Conservation (phyloP, 208 protist species). For the Acanthamoeba castellanii region DNA sequence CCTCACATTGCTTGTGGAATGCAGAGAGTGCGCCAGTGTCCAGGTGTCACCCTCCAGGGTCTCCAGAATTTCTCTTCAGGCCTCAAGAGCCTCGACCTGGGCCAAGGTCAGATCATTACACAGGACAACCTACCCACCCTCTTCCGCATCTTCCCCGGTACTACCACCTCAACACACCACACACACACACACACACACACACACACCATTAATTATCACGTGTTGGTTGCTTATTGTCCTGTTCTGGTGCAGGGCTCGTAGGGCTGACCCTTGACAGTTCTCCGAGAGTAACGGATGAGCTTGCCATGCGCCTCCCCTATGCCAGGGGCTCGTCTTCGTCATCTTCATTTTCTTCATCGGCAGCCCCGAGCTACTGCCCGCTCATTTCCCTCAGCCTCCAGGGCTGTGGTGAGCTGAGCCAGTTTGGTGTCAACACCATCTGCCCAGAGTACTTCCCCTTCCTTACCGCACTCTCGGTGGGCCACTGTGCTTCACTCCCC, state of each 20-base stretch:
- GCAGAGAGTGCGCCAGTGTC: not conserved
- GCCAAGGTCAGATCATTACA: not conserved
- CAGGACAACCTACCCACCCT: not conserved
- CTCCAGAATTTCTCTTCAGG: not conserved
- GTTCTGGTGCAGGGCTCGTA: not conserved
- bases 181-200: no score
- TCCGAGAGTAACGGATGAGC: not conserved
- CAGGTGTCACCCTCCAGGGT: not conserved
- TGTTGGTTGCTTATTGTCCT: no score
- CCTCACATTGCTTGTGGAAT: not conserved
- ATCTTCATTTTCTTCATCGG: not conserved
- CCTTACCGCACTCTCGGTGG: not conserved
- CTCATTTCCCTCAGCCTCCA: not conserved
- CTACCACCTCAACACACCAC: not conserved
- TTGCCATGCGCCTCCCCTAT: not conserved
- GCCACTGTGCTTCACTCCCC: not conserved
- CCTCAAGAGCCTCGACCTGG: not conserved
- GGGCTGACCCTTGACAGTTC: not conserved
- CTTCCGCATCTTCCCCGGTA: not conserved
- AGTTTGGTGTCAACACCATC: not conserved
- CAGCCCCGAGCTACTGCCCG: not conserved
- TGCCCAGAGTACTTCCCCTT: not conserved
- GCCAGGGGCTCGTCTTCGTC: not conserved
- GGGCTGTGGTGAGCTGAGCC: not conserved
- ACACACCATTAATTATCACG: no score